Evolutionary conservation across 805 yeast genomes (phyloP), one percentile per base, ranked within the genome.

Genomic region (Saccharomycopsis babjevae): DNA sequence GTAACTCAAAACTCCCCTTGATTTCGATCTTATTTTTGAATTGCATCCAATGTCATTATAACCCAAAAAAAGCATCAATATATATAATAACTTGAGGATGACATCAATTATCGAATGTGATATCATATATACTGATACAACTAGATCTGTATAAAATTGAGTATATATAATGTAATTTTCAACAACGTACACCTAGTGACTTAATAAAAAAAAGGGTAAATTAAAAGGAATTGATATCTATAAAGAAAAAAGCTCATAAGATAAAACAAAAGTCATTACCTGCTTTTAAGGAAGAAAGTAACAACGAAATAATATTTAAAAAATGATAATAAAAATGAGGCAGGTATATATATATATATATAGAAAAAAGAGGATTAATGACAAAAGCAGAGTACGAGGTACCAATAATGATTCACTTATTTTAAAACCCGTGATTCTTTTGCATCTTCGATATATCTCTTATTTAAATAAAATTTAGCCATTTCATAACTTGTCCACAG

Each of bases 401-500:
- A 46, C 13, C 22, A 25, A 46, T 46, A 2, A 22, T 10, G 10
- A 13, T 34, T 46, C 16, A 20, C 6, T 46, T 46, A 46, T 5
- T 46, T 46, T 32, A 46, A 46, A 46, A n/a, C 15, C 32, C 15
- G 25, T 10, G 52, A 46, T 22, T 22, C 52, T 11, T 22, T 46
- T 46, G 2, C 28, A 25, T 46, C 52, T 4, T 22, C 18, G 30
- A 22, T 46, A 46, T 46, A 46, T 46, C 15, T 46, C 52, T 46
- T 20, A 46, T 46, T 46, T 25, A 85, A 73, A 66, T 86, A 78
- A 66, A 83, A 85, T 74, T 93, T 93, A 54, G 97, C 97, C 93
- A 92, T 89, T 72, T 93, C 99, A 73, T 93, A 93, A 32, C 96
- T 89, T 1, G 98, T 93, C 98, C 98, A 93, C 66, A 96, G 85